These are phyloP conservation scores for Fusarium cicatricum DNA, from an alignment of 2,329 filamentous ascomycete species.

Conservation along the genomic window DNA sequence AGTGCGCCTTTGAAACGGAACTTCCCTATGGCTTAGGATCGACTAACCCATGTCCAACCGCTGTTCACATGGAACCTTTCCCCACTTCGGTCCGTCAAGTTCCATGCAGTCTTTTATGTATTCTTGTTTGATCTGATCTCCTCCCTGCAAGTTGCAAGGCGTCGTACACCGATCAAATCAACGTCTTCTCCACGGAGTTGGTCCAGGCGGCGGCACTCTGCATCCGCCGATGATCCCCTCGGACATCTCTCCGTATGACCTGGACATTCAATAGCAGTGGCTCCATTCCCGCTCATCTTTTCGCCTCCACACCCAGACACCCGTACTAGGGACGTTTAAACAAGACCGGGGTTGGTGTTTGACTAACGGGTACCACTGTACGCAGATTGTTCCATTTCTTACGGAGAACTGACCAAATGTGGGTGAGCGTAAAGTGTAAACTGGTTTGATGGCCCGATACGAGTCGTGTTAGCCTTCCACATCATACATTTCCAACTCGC, in stretches of 20 bases:
- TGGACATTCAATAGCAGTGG: conserved; percentile 20
- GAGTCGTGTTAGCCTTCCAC: conserved; percentile 2
- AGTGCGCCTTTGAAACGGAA: too few relatives aligned
- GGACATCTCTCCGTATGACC: background rate
- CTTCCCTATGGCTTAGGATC: background rate
- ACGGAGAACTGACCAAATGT: background rate
- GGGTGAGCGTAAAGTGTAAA: background rate
- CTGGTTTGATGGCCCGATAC: background rate
- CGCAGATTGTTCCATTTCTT: too few relatives aligned
- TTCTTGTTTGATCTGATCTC: too few relatives aligned
- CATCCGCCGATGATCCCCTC: conserved; percentile 9
- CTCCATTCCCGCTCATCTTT: conserved; percentile 9
- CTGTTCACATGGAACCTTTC: background rate
- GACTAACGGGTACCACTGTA: conserved; percentile 1
- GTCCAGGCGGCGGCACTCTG: conserved; percentile 12
- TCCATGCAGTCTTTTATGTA: background rate
- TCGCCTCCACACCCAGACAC: conserved; percentile 4
- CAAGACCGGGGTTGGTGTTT: background rate
- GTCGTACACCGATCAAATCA: too few relatives aligned
- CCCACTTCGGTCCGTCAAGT: background rate
- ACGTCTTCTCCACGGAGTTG: conserved; percentile 2
- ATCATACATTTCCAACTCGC: background rate
- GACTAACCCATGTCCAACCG: background rate
- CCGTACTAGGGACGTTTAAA: background rate
- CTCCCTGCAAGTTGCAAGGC: too few relatives aligned